phyloP scores from a whole-genome alignment of 2,329 filamentous ascomycete species.

The Aspergillus quadricinctus region DNA sequence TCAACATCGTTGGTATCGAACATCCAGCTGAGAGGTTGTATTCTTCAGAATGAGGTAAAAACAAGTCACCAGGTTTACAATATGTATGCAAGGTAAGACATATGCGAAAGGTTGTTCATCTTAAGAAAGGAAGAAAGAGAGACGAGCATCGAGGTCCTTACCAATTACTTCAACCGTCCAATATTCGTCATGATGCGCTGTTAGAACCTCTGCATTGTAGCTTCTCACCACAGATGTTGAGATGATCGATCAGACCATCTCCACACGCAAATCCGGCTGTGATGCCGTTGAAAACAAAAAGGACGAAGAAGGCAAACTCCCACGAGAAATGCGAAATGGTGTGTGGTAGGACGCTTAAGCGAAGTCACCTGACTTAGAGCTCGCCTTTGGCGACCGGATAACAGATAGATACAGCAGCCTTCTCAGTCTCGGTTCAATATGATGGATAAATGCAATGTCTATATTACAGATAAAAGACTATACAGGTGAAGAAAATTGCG shows the following conservation, averaged over 20 bases:
- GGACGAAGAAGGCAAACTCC: not conserved
- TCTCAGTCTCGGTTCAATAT: not conserved
- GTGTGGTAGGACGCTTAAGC: not conserved
- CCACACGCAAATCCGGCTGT: not conserved
- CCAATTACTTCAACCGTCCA: not conserved
- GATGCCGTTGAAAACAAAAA: not conserved
- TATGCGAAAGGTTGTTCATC: not conserved
- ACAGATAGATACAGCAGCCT: not conserved
- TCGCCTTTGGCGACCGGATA: not conserved
- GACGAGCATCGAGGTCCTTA: not conserved
- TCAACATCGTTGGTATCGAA: not conserved
- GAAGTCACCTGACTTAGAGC: not conserved
- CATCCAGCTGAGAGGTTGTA: not conserved
- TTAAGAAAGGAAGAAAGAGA: not conserved
- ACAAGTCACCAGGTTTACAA: not conserved
- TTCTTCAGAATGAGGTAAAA: not conserved
- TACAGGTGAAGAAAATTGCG: not conserved
- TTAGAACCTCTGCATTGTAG: not conserved
- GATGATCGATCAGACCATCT: not conserved
- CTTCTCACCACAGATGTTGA: not conserved
- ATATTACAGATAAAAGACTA: not conserved
- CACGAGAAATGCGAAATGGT: no score
- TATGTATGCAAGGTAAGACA: not conserved
- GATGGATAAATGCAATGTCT: not conserved
- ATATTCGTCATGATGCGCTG: not conserved